Evolutionary conservation across 106 monocot species (phyloP), one percentile per base, ranked within the genome.

Genomic region (Xerophyta viscosa): DNA sequence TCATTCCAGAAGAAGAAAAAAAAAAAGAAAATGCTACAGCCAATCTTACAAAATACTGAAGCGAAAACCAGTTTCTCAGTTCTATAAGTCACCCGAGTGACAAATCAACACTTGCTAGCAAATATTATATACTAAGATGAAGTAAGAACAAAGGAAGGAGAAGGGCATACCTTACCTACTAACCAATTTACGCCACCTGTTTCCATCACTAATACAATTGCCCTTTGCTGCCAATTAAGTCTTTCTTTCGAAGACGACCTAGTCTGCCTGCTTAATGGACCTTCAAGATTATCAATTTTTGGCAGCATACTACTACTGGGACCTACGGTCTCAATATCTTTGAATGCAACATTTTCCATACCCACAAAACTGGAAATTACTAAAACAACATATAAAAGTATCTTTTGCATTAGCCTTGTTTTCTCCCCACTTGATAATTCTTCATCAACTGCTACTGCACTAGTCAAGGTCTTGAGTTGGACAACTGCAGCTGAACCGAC

Each of bases 131-230:
- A 36, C 11, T 11, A 5, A 36, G 11, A 11, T 36, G 11, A 6
- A 36, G 5, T 36, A 36, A 36, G 33, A 5, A 2, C 24, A 58
- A 39, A 24, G 27, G 41, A 52, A 56, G 27, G 37, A 44, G 19
- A 46, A 41, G 25, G 14, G 63, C 72, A 68, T 72, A 79, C 52
- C 80, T 81, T 84, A 96, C 96, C 96, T 81, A 88, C 88, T 81
- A 96, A 66, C 96, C 96, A 96, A 63, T 96, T 96, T 51, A 96
- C 69, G 42, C 96, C 96, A 61, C 96, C 96, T 42, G 96, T 71
- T 79, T 96, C 96, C 96, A 89, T 82, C n/a, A 96, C 76, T 48
- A 85, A 58, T 45, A 82, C 56, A 62, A 82, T 59, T 31, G 96
- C 76, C 54, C 69, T 96, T 48, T 81, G 63, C 53, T 74, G 77